These are phyloP conservation scores for Sarcocystis neurona DNA, from an alignment of 169 alveolate species.

Conservation along the genomic window DNA sequence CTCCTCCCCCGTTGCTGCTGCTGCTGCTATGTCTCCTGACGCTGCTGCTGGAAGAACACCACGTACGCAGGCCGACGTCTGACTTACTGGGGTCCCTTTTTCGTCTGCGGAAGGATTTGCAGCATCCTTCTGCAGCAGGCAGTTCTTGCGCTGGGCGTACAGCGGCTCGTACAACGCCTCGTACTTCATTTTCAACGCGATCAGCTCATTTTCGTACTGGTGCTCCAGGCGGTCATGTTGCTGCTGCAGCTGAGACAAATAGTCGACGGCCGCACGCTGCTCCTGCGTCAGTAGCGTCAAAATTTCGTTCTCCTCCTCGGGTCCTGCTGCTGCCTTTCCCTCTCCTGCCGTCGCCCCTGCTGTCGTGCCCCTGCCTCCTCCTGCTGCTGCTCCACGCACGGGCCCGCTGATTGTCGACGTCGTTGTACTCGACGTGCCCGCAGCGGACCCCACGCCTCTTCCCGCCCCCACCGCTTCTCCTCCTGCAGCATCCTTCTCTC, in stretches of 20 bases:
- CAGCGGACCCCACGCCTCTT: too few species aligned
- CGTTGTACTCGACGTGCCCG: too few species aligned
- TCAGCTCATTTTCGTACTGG: neutral
- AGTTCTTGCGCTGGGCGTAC: neutral
- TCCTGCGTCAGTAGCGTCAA: neutral
- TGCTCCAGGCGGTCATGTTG: conserved; percentile 10
- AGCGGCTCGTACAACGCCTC: conserved; percentile 14
- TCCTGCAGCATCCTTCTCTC: too few species aligned
- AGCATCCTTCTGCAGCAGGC: neutral
- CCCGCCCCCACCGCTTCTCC: too few species aligned
- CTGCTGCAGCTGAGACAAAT: neutral
- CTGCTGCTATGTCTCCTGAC: neutral
- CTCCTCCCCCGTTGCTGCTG: neutral
- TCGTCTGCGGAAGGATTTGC: neutral
- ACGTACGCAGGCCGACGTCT: neutral
- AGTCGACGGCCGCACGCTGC: neutral
- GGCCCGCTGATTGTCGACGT: too few species aligned
- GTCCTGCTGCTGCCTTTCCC: neutral
- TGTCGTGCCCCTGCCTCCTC: neutral
- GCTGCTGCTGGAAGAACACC: neutral
- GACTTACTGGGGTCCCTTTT: neutral
- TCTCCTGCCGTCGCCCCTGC: too few species aligned
- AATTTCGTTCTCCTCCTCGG: conserved; percentile 36
- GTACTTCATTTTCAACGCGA: conserved; percentile 18
- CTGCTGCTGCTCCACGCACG: too few species aligned